Evolutionary conservation across 1,139 yeast species (phyloP).

Genomic region (Hansenula lynferdii): DNA sequence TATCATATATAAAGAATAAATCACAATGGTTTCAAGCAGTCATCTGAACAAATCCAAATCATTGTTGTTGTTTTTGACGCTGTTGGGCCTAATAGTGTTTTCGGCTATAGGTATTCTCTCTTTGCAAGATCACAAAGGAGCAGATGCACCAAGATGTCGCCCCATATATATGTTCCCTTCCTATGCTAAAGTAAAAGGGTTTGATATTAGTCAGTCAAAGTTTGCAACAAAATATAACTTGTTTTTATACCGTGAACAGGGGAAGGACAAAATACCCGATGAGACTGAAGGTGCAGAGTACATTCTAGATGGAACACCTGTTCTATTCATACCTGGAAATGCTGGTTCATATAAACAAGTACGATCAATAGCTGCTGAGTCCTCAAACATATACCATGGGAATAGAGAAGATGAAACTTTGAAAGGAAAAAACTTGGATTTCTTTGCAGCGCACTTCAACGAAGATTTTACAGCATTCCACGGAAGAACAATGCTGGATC

Average conservation of each 20-base stretch:
- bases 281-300: slow-evolving; percentile 30
- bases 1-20: background rate
- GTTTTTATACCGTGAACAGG: slow-evolving; percentile 75
- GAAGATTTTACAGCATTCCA: slow-evolving; percentile 97
- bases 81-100: slow-evolving; percentile 5
- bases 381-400: slow-evolving; percentile 46
- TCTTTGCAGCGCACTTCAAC: slow-evolving; percentile 88
- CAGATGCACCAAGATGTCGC: slow-evolving; percentile 47
- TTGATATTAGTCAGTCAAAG: slow-evolving; percentile 66
- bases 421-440: slow-evolving; percentile 50
- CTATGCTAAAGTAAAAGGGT: slow-evolving; percentile 65
- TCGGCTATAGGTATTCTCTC: slow-evolving; percentile 3
- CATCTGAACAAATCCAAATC: background rate
- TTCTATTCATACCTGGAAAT: slow-evolving; percentile 92
- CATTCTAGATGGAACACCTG: slow-evolving; percentile 71
- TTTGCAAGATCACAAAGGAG: slow-evolving; percentile 22
- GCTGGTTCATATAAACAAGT: slow-evolving; percentile 94
- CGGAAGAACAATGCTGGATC: slow-evolving; percentile 89
- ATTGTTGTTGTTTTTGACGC: slow-evolving; percentile 1
- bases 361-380: slow-evolving; percentile 83
- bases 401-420: slow-evolving; percentile 21
- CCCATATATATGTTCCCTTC: slow-evolving; percentile 73
- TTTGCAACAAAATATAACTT: slow-evolving; percentile 78
- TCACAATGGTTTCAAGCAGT: background rate
- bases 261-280: slow-evolving; percentile 54